Base-by-base conservation (phyloP, 129 eudicot species). In the Artemisia argyi region DNA sequence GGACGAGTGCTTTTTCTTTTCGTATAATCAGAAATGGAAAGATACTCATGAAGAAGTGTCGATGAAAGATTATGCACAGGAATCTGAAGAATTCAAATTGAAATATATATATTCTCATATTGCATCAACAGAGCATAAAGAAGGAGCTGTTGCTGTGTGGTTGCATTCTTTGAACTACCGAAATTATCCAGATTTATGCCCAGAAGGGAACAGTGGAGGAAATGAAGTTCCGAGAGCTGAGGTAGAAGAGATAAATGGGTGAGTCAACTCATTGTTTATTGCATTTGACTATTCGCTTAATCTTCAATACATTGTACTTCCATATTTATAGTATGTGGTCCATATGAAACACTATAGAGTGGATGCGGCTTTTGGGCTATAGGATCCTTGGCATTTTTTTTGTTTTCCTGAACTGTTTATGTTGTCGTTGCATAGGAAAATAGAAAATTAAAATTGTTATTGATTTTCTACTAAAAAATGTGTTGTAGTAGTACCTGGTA, bases 1-100 rank as follows among this genome's bases (percentile, higher is more conserved):
- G 76, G 98, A 94, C 19, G 97, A 94, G 66, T 94, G 98, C 20
- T 88, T 94, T 77, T 94, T 94, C 77, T 75, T 89, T 26, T 94
- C 98, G 2, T 94, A 90, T 68, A 94, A 94, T 77, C 71, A 84
- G 65, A 94, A 82, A 64, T 94, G 96, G 96, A 82, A 77, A 63
- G 80, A 82, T 39, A 81, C 76, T 51, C 98, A 88, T 49, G 98
- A 90, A 80, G 91, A 90, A 30, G 72, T 94, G 66, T 94, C 97
- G 5, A 90, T 94, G 98, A 84, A 88, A 68, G 97, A 53, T 69
- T 94, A 85, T 58, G 80, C 80, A 54, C 76, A 74, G 57, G 97
- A 86, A 68, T 96, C 98, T 2, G 97, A 94, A 73, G 91, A 84
- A 11, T 94, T 94, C 68, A 94, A 90, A 69, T 68, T 90, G 75